A percentile compares a stretch with the other conserved stretches of the same genome.
These are phyloP conservation scores for Chaetomiaceae sp. DNA, from an alignment of 2,329 filamentous ascomycete genomes.

Conservation along the genomic window DNA sequence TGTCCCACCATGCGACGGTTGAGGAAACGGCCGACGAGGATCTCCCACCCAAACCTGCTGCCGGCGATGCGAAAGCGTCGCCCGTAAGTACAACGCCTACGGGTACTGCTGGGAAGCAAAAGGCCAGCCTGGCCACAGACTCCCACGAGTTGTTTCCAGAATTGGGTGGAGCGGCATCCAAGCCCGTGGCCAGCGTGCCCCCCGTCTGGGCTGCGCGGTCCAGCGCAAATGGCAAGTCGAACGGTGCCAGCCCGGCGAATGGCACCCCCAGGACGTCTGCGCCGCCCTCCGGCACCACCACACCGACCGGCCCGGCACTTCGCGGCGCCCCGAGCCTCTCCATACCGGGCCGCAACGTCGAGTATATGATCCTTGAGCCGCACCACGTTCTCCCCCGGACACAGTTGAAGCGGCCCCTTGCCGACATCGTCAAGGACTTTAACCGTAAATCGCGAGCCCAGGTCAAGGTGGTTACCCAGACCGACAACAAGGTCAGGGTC, in stretches of 20 bases:
- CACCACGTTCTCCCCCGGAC: constrained; percentile 68
- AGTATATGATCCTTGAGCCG: constrained; percentile 67
- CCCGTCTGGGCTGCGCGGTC: constrained; percentile 74
- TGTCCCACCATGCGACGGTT: constrained; percentile 58
- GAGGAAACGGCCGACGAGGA: constrained; percentile 82
- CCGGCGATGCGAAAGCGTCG: constrained; percentile 40
- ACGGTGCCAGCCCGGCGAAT: constrained; percentile 50
- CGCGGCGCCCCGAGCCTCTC: constrained; percentile 52
- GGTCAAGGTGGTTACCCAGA: constrained; percentile 69
- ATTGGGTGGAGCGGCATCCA: constrained; percentile 64
- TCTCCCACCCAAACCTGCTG: constrained; percentile 41
- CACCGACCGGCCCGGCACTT: constrained; percentile 35
- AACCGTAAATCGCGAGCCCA: constrained; percentile 86
- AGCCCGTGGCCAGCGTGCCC: constrained; percentile 57
- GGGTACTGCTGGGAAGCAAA: constrained; percentile 65
- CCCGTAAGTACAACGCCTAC: constrained; percentile 47
- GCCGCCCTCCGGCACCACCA: constrained; percentile 53
- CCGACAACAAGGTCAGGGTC: constrained; percentile 69
- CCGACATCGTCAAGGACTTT: constrained; percentile 83
- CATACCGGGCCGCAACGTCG: constrained; percentile 76
- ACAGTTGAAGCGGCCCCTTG: constrained; percentile 77
- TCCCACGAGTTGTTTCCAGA: constrained; percentile 94
- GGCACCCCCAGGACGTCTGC: constrained; percentile 55
- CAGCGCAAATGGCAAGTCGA: constrained; percentile 44
- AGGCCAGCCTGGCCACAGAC: constrained; percentile 66